These are phyloP conservation scores for Wickerhamomyces sp. DNA, from an alignment of 1,139 yeast genomes.

Conservation along the genomic window DNA sequence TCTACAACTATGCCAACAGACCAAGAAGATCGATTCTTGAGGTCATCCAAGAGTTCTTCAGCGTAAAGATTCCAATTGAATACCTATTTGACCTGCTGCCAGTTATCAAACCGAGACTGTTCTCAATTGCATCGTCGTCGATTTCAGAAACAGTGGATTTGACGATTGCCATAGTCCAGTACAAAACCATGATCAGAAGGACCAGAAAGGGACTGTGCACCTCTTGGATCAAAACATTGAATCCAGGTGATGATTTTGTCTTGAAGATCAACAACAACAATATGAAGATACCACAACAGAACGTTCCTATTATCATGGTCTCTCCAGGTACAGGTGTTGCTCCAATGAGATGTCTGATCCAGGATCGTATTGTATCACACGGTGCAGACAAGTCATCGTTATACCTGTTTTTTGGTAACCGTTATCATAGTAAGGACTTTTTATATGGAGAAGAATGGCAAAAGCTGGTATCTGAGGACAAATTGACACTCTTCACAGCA, in stretches of 20 bases:
- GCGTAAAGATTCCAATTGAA: constrained; percentile 67
- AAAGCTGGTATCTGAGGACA: constrained; percentile 27
- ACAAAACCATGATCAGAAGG: constrained; percentile 73
- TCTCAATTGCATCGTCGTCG: constrained; percentile 72
- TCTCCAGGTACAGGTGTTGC: constrained; percentile 95
- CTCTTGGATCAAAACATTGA: constrained; percentile 56
- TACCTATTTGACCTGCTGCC: constrained; percentile 78
- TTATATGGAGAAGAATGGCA: constrained; percentile 57
- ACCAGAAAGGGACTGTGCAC: constrained; percentile 83
- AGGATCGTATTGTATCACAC: constrained; percentile 24
- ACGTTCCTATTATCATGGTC: constrained; percentile 60
- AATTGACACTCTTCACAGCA: constrained; percentile 43
- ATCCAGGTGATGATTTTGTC: constrained; percentile 43
- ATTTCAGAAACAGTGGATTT: constrained; percentile 34
- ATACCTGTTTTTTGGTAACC: constrained; percentile 70
- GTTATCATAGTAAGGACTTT: constrained; percentile 63
- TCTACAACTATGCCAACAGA: constrained; percentile 84
- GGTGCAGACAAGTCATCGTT: constrained; percentile 27
- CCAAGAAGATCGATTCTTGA: constrained; percentile 88
- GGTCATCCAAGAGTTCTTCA: constrained; percentile 72
- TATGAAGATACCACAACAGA: constrained; percentile 29
- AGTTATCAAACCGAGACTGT: constrained; percentile 69
- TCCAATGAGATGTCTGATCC: constrained; percentile 70
- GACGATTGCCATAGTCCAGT: constrained; percentile 80
- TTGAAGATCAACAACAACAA: constrained; percentile 51